These are phyloP conservation scores for Lactarius deliciosus DNA, from an alignment of 768 basidiomycete species.

Conservation along the genomic window DNA sequence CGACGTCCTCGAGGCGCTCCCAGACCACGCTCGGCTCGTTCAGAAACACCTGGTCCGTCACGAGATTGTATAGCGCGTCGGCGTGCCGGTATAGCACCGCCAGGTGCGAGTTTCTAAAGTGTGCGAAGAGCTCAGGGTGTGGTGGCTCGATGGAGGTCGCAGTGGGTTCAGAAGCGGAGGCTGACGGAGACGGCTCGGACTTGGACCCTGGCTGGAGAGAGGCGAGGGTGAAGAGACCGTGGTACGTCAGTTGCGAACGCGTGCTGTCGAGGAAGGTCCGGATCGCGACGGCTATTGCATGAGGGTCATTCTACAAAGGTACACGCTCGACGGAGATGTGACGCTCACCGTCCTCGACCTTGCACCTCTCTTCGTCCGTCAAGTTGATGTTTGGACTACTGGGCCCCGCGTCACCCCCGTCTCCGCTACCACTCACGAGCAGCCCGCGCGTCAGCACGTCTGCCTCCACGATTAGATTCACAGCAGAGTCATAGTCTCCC, in stretches of 20 bases:
- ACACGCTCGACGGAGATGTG: background rate
- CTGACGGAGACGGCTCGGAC: background rate
- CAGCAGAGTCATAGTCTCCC: constrained; percentile 72
- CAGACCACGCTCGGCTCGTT: constrained; percentile 80
- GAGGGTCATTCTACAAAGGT: background rate
- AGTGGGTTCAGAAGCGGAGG: background rate
- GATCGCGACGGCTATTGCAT: constrained; percentile 58
- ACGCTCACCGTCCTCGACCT: constrained; percentile 67
- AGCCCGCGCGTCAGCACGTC: constrained; percentile 68
- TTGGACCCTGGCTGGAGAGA: constrained; percentile 10
- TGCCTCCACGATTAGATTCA: constrained; percentile 74
- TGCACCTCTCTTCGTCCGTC: constrained; percentile 55
- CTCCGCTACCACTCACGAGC: constrained; percentile 48
- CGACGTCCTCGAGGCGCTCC: constrained; percentile 89
- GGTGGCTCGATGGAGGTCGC: constrained; percentile 37
- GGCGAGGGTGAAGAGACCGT: constrained; percentile 81
- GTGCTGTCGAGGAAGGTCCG: constrained; percentile 68
- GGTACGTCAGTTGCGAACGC: constrained; percentile 82
- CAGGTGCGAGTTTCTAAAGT: constrained; percentile 89
- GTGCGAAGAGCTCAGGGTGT: constrained; percentile 57
- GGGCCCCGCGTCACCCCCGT: background rate
- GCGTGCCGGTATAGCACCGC: constrained; percentile 74
- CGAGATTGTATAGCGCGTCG: constrained; percentile 70
- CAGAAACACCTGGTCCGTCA: constrained; percentile 81
- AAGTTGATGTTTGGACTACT: constrained; percentile 28